phyloP scores from a whole-genome alignment of 345 rosid genomes.

The Lenwebbia sp. region DNA sequence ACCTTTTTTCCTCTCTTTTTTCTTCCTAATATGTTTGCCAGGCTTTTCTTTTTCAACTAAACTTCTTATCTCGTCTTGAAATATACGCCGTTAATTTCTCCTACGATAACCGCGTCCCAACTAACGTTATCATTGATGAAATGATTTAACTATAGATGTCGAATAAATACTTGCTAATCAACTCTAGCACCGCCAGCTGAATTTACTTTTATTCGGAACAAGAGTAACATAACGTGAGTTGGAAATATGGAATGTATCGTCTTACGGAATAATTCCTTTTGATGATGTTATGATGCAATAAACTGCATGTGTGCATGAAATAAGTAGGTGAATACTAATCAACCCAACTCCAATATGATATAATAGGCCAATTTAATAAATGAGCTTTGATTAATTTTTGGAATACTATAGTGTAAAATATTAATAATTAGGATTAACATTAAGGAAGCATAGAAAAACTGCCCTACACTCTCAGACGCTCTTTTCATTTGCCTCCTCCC shows the following conservation, averaged over 20 bases:
- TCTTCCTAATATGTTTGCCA: background rate
- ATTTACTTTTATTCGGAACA: too few species aligned
- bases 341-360: background rate
- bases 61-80: background rate
- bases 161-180: background rate
- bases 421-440: background rate
- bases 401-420: too few species aligned
- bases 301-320: too few species aligned
- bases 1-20: background rate
- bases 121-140: background rate
- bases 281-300: too few species aligned
- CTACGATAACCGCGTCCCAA: accelerated
- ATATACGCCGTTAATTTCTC: background rate
- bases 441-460: background rate
- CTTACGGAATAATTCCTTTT: too few species aligned
- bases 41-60: background rate
- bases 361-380: too few species aligned
- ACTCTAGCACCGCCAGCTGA: background rate
- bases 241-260: too few species aligned
- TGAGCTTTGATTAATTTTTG: too few species aligned
- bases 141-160: too few species aligned
- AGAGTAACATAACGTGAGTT: too few species aligned
- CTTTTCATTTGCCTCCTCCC: background rate
- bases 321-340: too few species aligned
- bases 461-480: background rate